Percentiles rank a stretch among this genome's conserved stretches.
Conservation (phyloP, 345 rosid genomes). For the Balakata baccata region DNA sequence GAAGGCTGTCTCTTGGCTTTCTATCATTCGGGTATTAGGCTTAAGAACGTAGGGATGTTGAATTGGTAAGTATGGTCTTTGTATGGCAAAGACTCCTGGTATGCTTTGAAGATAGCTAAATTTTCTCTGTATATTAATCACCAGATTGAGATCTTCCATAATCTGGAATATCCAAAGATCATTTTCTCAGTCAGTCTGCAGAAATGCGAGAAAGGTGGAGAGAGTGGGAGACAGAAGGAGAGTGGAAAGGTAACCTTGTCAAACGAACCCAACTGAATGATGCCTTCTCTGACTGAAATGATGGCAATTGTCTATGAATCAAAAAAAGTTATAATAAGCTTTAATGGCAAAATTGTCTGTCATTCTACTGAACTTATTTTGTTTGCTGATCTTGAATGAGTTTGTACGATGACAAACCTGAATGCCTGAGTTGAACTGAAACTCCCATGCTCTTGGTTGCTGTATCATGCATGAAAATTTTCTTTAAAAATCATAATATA, state of each 20-base stretch:
- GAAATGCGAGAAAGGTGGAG: neutral
- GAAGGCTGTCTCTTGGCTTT: constrained; percentile 30
- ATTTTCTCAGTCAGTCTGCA: neutral
- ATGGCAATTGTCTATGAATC: constrained; percentile 63
- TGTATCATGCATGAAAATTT: constrained; percentile 21
- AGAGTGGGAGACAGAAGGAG: neutral
- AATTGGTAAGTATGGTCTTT: constrained; percentile 50
- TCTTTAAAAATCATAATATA: neutral
- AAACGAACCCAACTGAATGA: constrained; percentile 67
- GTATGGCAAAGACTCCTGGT: constrained; percentile 58
- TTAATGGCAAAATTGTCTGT: neutral
- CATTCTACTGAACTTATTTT: neutral
- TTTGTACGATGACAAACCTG: constrained; percentile 38
- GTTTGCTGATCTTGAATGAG: neutral
- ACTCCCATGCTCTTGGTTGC: constrained; percentile 74
- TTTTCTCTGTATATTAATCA: constrained; percentile 60
- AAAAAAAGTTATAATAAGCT: constrained; percentile 12
- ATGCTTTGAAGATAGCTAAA: constrained; percentile 67
- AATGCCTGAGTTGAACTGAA: constrained; percentile 66
- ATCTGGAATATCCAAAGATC: constrained; percentile 29
- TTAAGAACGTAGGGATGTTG: constrained; percentile 44
- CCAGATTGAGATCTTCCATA: constrained; percentile 59
- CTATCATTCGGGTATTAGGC: constrained; percentile 29
- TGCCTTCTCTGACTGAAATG: constrained; percentile 70
- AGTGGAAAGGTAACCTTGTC: constrained; percentile 41